Base-by-base conservation (phyloP, 2,329 filamentous ascomycete genomes). In the Pseudocercospora fijiensis region DNA sequence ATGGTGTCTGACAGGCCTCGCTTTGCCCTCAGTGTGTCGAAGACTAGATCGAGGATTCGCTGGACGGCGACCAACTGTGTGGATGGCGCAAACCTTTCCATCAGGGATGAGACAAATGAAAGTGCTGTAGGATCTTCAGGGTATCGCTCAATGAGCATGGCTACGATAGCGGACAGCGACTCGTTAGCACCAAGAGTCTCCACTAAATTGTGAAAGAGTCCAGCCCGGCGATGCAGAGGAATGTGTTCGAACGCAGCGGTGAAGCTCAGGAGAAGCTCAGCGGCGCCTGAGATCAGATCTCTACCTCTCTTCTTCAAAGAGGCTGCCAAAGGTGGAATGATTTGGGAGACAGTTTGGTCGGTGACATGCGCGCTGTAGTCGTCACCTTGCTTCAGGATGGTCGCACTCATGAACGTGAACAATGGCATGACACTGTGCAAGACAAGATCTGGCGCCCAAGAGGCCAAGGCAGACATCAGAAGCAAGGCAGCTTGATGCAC, bases 401-500 rank as follows among this genome's bases (percentile, higher is more conserved):
- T 96, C 49, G 89, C 90, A 47, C 94, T 92, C 89, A 98, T 97
- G 75, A 98, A 97, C 0, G 95, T 98, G 79, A 99, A 99, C 58
- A 99, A 94, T 11, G 95, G 95, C 95, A 99, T 99, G 60, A 99
- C 91, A 71, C 92, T 97, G 78, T 99, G 94, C 62, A 99, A 83
- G 2, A 99, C 91, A 55, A 96, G 81, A 75, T 96, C 93, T 0
- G 96, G 95, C 0, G 92, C 91, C 69, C 93, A 90, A 43, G 89
- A 89, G 22, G 95, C 94, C 45, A 99, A 83, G 62, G 88, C 90
- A 24, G 94, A 92, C 63, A 98, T 91, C 26, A 99, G 82, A 8
- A 98, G 85, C 13, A 99, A 83, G 3, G 95, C 93, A 5, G 90
- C 88, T 74, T 96, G 97, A 75, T 98, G 96, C 6, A 99, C 92